Evolutionary conservation across 768 basidiomycete genomes (phyloP), one percentile per base, ranked within the genome.

Genomic region (Podaxis carcinomalis): DNA sequence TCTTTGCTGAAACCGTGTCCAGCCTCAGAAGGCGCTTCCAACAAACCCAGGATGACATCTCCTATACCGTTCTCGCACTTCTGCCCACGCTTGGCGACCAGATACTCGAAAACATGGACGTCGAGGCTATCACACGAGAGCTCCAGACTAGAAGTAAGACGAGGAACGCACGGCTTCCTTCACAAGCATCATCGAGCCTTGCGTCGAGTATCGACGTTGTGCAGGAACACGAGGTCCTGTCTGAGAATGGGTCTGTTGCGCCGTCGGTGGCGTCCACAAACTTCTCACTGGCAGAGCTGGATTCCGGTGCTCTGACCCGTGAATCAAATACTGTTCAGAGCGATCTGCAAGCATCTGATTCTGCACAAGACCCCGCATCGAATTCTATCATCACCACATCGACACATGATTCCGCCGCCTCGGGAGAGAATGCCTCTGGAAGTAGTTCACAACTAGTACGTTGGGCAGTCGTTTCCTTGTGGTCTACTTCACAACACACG

Each of bases 21-120:
- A 94, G 92, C 65, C 74, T 95, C 27, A 81, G 84, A 55, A 78
- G 85, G 50, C 79, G 93, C 37, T 95, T 93, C 70, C 77, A 80
- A 36, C 85, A 90, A 63, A 92, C 87, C 25, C 87, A 90, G 65
- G 85, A 91, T 61, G 88, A 94, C 67, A 79, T 84, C 23, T 84
- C 88, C 5, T 95, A 85, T 68, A 93, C 89, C 0, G 77, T 89
- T 51, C 83, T 89, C 69, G 85, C 88, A 0, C 78, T 89, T 42
- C 72, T 92, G 16, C 86, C 88, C 1, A 86, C 87, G 0, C 79
- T 93, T 16, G 80, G 84, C 5, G 74, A 80, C 13, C 84, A 87
- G 62, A 78, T 93, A 11, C 72, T 89, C n/a, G 75, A 78, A 23
- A 83, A 83, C 32, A 88, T 93, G 84, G 86, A 93, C 64, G 88